Conservation (phyloP, 2,329 filamentous ascomycete genomes). For the Sporothrix mexicana region DNA sequence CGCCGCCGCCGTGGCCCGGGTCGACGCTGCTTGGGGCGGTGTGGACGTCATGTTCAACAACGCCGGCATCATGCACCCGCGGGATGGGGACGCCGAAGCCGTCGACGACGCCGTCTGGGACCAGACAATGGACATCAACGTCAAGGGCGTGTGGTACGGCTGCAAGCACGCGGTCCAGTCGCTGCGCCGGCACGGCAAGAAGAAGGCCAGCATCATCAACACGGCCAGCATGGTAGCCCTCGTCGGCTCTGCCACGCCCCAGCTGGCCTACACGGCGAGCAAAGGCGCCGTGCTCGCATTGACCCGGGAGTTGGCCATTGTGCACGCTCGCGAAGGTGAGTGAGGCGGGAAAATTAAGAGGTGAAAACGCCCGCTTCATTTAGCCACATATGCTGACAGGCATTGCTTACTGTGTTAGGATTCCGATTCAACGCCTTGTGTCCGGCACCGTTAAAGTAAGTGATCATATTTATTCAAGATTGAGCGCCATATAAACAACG, state of each 20-base stretch:
- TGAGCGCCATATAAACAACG: not conserved
- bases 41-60: conserved; percentile 97
- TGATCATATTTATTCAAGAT: not conserved
- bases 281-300: conserved; percentile 91
- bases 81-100: conserved; percentile 78
- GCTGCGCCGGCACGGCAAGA: conserved; percentile 80
- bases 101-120: conserved; percentile 94
- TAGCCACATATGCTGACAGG: no score
- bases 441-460: conserved; percentile 78
- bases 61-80: conserved; percentile 92
- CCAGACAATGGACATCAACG: conserved; percentile 89
- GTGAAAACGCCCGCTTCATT: no score
- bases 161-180: conserved; percentile 88
- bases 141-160: conserved; percentile 96
- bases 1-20: conserved; percentile 71
- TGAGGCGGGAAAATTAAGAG: not conserved
- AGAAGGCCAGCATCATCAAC: conserved; percentile 83
- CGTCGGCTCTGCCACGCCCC: conserved; percentile 84
- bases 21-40: conserved; percentile 86
- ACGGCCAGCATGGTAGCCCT: conserved; percentile 88
- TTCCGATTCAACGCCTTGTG: conserved; percentile 91
- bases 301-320: conserved; percentile 88
- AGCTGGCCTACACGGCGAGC: conserved; percentile 90
- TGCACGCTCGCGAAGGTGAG: conserved; percentile 75
- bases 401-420: conserved; percentile 47